These are phyloP conservation scores for Tagetes patula DNA, from an alignment of 129 eudicot species.

Conservation along the genomic window DNA sequence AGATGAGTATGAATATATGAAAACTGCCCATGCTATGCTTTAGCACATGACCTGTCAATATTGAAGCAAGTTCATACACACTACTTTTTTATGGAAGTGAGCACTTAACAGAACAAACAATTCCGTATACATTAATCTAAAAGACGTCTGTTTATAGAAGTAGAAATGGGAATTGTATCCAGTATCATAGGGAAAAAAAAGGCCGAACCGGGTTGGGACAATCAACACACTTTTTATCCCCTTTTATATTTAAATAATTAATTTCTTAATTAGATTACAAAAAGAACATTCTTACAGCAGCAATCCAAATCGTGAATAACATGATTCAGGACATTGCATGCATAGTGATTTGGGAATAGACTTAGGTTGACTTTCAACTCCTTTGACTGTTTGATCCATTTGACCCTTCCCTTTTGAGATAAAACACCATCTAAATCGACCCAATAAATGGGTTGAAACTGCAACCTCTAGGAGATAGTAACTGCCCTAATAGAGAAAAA, in stretches of 20 bases:
- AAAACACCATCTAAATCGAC: not conserved
- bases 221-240: not conserved
- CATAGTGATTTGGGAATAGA: not conserved
- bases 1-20: not conserved
- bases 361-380: constrained; percentile 1
- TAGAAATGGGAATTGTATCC: not conserved
- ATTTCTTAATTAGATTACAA: not conserved
- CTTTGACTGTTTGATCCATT: not conserved
- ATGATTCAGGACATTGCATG: not conserved
- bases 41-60: not conserved
- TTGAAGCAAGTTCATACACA: constrained; percentile 14
- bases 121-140: not conserved
- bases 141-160: not conserved
- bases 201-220: not conserved
- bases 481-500: constrained; percentile 13
- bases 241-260: not conserved
- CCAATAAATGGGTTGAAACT: not conserved
- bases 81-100: not conserved
- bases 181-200: not conserved
- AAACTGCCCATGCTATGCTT: constrained; percentile 3
- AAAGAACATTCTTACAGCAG: not conserved
- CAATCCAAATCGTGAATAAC: not conserved
- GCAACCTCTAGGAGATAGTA: constrained; percentile 8
- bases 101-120: not conserved
- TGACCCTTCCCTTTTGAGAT: not conserved